Base-by-base conservation (phyloP, 805 yeast genomes). In the Nakazawaea ambrosiae region DNA sequence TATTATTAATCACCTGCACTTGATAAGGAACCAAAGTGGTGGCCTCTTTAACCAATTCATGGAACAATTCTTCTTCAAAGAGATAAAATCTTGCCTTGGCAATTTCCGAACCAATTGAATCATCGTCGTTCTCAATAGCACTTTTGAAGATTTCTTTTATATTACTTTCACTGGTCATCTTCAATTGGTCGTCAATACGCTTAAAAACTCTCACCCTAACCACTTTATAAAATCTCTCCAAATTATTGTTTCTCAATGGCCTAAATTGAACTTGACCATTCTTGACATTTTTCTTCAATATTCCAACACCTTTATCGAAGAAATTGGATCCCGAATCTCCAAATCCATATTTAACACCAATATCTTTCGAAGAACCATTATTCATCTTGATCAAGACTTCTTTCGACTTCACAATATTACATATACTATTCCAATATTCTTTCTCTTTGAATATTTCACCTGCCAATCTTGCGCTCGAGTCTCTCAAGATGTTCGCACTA, bases 1-100 rank as follows among this genome's bases (percentile, higher is more conserved):
- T 79, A 42, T 79, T 76, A 35, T 72, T 71, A 22, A 82, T 77
- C 14, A 79, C 70, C 12, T 68, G 66, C 4, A 86, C 90, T 38
- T 82, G 80, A 46, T 78, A 75, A 15, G 87, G 75, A 8, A 80
- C 70, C 41, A 90, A 61, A 5, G 67, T 54, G 22, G 80, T 70
- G 1, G 95, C 86, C 57, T 90, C 98, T 45, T 78, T 74, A 18
- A 79, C 68, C 39, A 90, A 58, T 48, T 81, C 88, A 55, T 74
- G 76, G 61, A 86, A 86, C 38, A 90, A 65, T 55, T 90, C 97
- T 50, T 85, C 92, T 52, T 90, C 97, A 60, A 90, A 90, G 6
- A 89, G 65, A 42, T 75, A 73, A 45, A 72, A 78, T 33, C 96
- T 68, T 0, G 94, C 88, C 35, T 62, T 73, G 26, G 72, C 68